These are phyloP conservation scores for Viola odorata DNA, from an alignment of 345 rosid genomes.

Conservation along the genomic window DNA sequence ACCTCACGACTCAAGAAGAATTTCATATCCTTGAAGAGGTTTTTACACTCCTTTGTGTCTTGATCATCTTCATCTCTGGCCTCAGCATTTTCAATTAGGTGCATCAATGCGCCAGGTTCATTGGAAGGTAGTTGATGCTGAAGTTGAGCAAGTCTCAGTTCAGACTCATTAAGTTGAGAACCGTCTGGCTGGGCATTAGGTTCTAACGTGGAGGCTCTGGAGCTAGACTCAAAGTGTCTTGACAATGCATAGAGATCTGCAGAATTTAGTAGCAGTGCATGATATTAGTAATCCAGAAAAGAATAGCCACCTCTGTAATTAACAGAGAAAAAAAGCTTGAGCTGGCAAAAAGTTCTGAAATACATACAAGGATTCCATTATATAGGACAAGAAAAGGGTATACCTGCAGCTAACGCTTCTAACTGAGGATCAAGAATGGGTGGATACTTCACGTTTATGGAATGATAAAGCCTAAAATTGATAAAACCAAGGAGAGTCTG, in stretches of 20 bases:
- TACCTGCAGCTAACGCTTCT: conserved; percentile 94
- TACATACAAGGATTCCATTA: neutral
- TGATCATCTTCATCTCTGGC: conserved; percentile 81
- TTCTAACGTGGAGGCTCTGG: conserved; percentile 35
- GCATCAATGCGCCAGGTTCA: conserved; percentile 94
- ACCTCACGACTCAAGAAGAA: conserved; percentile 97
- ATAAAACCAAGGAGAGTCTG: conserved; percentile 87
- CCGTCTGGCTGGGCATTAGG: conserved; percentile 29
- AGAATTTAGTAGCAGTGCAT: conserved; percentile 12
- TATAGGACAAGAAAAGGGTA: conserved; percentile 10
- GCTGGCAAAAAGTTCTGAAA: too few species aligned
- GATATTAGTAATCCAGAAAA: neutral
- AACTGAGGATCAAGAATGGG: conserved; percentile 82
- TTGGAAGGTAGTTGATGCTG: conserved; percentile 91
- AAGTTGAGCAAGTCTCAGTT: conserved; percentile 86
- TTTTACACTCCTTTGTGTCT: conserved; percentile 72
- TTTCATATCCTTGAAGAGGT: conserved; percentile 63
- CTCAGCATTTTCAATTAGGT: conserved; percentile 57
- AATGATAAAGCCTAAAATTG: conserved; percentile 77
- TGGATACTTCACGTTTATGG: conserved; percentile 75
- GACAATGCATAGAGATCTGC: conserved; percentile 91
- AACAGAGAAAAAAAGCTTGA: neutral
- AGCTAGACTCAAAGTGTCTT: conserved; percentile 63
- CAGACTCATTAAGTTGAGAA: conserved; percentile 48
- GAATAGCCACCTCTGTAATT: neutral